Evolutionary conservation across 441 rosid species (phyloP), one percentile per base, ranked within the genome.

Genomic region (Euphorbia corollata): DNA sequence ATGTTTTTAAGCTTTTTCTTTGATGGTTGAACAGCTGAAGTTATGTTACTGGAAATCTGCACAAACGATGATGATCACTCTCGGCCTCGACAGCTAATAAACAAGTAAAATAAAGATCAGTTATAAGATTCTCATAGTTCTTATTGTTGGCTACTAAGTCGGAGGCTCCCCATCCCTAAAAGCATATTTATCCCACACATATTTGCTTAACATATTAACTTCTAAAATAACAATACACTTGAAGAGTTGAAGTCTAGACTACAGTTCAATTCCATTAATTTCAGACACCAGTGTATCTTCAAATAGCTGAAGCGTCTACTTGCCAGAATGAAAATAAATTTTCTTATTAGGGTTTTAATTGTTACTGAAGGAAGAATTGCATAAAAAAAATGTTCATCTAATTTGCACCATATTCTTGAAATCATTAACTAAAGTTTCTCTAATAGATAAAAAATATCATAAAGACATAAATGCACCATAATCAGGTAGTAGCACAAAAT

Each of bases 1-100:
- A 83, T 68, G 53, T 59, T 70, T 77, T 86, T 89, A 23, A 80
- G 65, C 81, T 83, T 94, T 84, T 88, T 92, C 75, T 84, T 77
- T 4, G 83, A 82, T 70, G 87, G 60, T 81, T 82, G 82, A 55
- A 72, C 70, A 19, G 58, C 38, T 61, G 73, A 38, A 24, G 75
- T 59, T 61, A 75, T 72, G 47, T 59, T 70, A 50, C 67, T 69
- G n/a, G 81, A 47, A 39, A 62, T 78, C 96, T 85, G 83, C 71
- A 78, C 7, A 69, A 70, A 61, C 65, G 58, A 54, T 18, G 8
- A 64, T 59, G 65, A 62, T 38, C 43, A 63, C 62, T 61, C 32
- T 57, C 39, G 50, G 23, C 47, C 68, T 58, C 23, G 47, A 63
- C 24, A 15, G 64, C 60, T 18, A 71, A 57, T 57, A 36, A n/a